phyloP scores from a whole-genome alignment of 768 basidiomycete species.

The Suillus ampliporus region DNA sequence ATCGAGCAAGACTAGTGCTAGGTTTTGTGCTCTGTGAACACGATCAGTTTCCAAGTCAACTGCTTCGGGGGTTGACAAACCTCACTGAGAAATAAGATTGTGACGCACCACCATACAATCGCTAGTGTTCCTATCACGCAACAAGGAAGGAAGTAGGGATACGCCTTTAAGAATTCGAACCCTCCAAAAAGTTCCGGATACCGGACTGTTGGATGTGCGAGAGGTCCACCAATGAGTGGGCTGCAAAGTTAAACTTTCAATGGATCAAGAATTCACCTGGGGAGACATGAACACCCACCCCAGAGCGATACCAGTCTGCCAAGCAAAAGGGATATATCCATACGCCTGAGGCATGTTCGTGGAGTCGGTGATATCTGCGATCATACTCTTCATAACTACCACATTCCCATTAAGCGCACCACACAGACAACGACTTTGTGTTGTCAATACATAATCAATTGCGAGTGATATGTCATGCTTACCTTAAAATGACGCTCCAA shows the following conservation, averaged over 20 bases:
- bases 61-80: slow-evolving; percentile 23
- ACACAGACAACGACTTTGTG: slow-evolving; percentile 43
- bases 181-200: slow-evolving; percentile 62
- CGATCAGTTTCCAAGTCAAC: background rate
- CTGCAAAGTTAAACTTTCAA: slow-evolving; percentile 36
- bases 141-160: slow-evolving; percentile 74
- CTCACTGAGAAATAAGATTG: slow-evolving; percentile 57
- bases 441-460: background rate
- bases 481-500: slow-evolving; percentile 45
- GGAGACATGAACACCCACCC: slow-evolving; percentile 36
- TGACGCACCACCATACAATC: slow-evolving; percentile 51
- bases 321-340: slow-evolving; percentile 57
- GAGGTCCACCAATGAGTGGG: slow-evolving; percentile 66
- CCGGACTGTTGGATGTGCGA: slow-evolving; percentile 65
- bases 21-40: slow-evolving; percentile 9
- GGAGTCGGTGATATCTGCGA: slow-evolving; percentile 42
- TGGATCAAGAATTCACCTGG: slow-evolving; percentile 29
- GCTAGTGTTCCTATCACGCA: slow-evolving; percentile 62
- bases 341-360: slow-evolving; percentile 44
- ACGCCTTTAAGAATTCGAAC: slow-evolving; percentile 60
- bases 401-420: slow-evolving; percentile 56
- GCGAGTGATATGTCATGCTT: slow-evolving; percentile 2
- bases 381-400: slow-evolving; percentile 47
- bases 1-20: slow-evolving; percentile 3
- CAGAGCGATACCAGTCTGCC: slow-evolving; percentile 46